A percentile compares a stretch with the other conserved stretches of the same genome.
phyloP scores from a whole-genome alignment of 371 early-diverging fungal species.

The Mortierella sp. region DNA sequence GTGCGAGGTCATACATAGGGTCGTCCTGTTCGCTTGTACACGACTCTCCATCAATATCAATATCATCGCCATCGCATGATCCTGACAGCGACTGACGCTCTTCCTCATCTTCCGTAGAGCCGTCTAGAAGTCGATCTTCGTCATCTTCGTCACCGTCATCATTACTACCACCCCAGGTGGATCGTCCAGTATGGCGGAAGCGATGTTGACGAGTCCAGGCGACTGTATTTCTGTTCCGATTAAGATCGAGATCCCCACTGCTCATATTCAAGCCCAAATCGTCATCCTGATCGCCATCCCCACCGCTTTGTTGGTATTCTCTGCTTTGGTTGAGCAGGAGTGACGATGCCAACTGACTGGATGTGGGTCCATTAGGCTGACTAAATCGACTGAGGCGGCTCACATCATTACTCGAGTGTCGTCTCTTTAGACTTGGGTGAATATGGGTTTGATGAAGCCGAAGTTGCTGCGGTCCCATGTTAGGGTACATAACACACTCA shows the following conservation, averaged over 20 bases:
- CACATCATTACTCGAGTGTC: conserved; percentile 53
- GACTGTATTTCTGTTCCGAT: conserved; percentile 9
- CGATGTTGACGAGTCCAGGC: conserved; percentile 20
- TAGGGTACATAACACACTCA: conserved; percentile 40
- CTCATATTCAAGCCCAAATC: conserved; percentile 35
- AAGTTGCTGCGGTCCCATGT: conserved; percentile 41
- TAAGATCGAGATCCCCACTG: conserved; percentile 17
- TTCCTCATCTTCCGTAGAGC: conserved; percentile 49
- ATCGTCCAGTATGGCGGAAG: conserved; percentile 29
- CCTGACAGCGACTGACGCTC: conserved; percentile 47
- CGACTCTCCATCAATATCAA: conserved; percentile 50
- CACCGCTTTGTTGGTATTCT: conserved; percentile 21
- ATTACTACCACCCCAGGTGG: conserved; percentile 17
- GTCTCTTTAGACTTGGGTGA: conserved; percentile 45
- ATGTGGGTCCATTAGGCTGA: conserved; percentile 19
- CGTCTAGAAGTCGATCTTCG: conserved; percentile 26
- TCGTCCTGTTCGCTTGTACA: conserved; percentile 53
- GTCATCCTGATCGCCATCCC: conserved; percentile 33
- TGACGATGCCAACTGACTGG: conserved; percentile 39
- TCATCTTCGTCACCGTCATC: conserved; percentile 50
- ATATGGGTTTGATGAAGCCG: conserved; percentile 42
- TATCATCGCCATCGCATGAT: conserved; percentile 45
- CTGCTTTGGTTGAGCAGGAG: conserved; percentile 26
- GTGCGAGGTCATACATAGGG: conserved; percentile 51
- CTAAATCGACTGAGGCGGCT: conserved; percentile 38